Evolutionary conservation across 306 rosid species (phyloP).

Genomic region (Vigna radiata): DNA sequence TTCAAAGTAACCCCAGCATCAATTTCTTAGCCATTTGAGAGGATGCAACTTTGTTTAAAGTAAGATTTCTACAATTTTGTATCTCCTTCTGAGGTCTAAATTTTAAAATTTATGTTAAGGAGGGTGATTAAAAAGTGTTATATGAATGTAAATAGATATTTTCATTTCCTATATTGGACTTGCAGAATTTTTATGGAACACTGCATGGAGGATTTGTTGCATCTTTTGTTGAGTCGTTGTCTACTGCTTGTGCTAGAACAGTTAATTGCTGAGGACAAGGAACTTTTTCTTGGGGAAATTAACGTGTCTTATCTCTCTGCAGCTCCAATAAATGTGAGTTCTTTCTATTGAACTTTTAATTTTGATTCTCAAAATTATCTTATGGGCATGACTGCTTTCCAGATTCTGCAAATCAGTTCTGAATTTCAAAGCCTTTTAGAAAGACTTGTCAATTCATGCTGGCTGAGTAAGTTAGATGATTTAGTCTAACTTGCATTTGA

Average conservation of each 20-base stretch:
- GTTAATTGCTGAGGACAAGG: constrained; percentile 47
- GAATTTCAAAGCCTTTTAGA: constrained; percentile 25
- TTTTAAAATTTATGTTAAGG: not conserved
- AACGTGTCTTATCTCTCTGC: constrained; percentile 50
- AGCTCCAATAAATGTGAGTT: constrained; percentile 47
- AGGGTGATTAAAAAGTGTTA: not conserved
- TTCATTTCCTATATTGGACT: constrained; percentile 7
- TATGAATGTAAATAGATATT: not conserved
- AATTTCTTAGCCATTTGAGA: too few relatives aligned
- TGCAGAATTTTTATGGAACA: constrained; percentile 43
- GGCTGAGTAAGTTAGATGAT: constrained; percentile 8
- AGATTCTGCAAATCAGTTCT: not conserved
- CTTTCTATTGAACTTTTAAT: not conserved
- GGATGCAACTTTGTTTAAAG: too few relatives aligned
- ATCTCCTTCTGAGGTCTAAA: not conserved
- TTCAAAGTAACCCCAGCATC: too few relatives aligned
- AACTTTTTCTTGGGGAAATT: constrained; percentile 54
- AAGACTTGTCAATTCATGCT: not conserved
- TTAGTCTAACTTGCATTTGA: constrained; percentile 21
- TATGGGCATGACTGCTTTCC: not conserved
- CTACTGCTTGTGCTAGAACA: constrained; percentile 53
- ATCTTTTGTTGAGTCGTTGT: constrained; percentile 32
- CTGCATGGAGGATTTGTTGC: constrained; percentile 54
- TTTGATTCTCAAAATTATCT: constrained; percentile 10
- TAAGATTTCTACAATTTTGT: not conserved